phyloP scores from a whole-genome alignment of 306 rosid genomes.

The Casuarina equisetifolia region DNA sequence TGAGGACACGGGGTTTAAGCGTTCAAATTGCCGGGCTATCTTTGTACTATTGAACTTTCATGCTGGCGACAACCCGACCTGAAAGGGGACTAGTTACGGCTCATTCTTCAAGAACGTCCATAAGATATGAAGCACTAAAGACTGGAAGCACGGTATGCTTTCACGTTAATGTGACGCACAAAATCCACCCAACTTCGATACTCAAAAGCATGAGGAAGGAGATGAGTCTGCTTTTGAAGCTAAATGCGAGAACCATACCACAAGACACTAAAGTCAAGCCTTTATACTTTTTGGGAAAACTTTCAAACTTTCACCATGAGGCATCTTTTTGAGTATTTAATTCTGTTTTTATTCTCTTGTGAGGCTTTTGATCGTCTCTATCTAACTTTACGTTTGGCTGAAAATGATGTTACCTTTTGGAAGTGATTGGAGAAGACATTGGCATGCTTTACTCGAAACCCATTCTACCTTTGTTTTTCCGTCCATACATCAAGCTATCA shows the following conservation, averaged over 20 bases:
- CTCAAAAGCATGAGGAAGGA: constrained; percentile 13
- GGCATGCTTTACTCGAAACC: neutral
- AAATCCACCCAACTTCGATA: constrained; percentile 23
- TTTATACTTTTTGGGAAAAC: constrained; percentile 33
- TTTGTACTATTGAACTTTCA: neutral
- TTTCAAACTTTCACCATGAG: constrained; percentile 29
- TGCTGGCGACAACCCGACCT: constrained; percentile 23
- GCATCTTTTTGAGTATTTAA: constrained; percentile 35
- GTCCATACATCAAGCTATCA: too few species aligned
- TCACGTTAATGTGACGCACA: constrained; percentile 35
- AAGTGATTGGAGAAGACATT: constrained; percentile 22
- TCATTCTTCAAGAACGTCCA: constrained; percentile 24
- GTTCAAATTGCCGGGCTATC: neutral
- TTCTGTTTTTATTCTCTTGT: constrained; percentile 30
- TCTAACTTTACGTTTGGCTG: constrained; percentile 28
- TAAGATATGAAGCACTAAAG: neutral
- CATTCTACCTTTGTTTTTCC: too few species aligned
- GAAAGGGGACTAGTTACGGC: constrained; percentile 9
- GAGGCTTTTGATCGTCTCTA: constrained; percentile 25
- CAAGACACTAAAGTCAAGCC: constrained; percentile 35
- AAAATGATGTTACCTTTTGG: constrained; percentile 31
- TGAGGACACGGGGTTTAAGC: neutral
- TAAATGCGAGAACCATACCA: constrained; percentile 41
- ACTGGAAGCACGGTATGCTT: constrained; percentile 22
- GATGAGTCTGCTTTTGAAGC: constrained; percentile 28